Evolutionary conservation across 495 filamentous ascomycete species (phyloP).

Genomic region (Geoglossum glabrum): DNA sequence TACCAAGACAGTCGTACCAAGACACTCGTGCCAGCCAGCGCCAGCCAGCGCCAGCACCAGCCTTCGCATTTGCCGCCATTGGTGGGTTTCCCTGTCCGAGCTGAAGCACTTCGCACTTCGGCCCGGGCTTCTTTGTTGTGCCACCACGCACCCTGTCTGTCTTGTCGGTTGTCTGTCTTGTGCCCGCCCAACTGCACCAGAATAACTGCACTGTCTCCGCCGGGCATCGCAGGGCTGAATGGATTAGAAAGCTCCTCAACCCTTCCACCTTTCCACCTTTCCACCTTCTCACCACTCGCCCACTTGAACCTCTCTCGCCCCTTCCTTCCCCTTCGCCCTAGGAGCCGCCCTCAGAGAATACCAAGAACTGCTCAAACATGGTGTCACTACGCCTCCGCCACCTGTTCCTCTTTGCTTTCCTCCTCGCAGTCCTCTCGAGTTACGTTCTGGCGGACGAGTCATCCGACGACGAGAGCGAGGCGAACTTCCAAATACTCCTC

Average conservation of each 20-base stretch:
- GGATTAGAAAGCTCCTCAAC: not conserved
- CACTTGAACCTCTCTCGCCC: too few relatives aligned
- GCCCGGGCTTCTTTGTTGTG: too few relatives aligned
- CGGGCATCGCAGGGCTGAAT: not conserved
- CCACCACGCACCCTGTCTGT: too few relatives aligned
- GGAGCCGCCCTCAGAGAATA: not conserved
- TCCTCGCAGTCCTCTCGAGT: not conserved
- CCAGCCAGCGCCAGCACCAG: too few relatives aligned
- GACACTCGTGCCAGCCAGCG: too few relatives aligned
- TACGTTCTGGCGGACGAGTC: not conserved
- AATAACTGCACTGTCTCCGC: not conserved
- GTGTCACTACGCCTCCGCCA: not conserved
- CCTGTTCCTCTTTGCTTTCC: not conserved
- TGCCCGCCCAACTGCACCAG: not conserved
- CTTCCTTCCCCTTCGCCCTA: not conserved
- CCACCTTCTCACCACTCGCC: too few relatives aligned
- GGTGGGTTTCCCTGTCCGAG: too few relatives aligned
- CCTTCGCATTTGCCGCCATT: too few relatives aligned
- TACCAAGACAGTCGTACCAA: too few relatives aligned
- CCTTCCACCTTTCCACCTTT: not conserved
- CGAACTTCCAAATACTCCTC: conserved; percentile 20
- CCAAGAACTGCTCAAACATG: not conserved
- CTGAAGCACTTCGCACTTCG: too few relatives aligned
- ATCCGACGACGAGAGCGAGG: not conserved
- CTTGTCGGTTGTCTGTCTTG: too few relatives aligned